Evolutionary conservation across 2,329 filamentous ascomycete genomes (phyloP).

Genomic region (Talaromyces sp.): DNA sequence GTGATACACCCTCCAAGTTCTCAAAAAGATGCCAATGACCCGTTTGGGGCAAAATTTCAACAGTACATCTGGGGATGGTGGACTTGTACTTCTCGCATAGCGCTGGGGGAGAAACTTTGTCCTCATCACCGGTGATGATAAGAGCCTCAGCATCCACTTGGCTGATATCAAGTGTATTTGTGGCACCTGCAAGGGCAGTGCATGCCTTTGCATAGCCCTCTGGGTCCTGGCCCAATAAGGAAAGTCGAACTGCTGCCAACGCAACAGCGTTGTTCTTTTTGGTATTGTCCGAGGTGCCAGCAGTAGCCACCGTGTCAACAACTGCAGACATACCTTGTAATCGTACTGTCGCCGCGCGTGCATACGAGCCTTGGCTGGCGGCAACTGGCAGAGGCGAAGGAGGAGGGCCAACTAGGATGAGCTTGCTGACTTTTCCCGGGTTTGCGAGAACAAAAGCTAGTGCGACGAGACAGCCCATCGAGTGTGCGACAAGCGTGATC

Average conservation of each 20-base stretch:
- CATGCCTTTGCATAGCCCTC: constrained; percentile 55
- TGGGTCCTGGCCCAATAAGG: constrained; percentile 45
- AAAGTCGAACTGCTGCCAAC: constrained; percentile 39
- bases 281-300: constrained; percentile 34
- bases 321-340: constrained; percentile 43
- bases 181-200: constrained; percentile 43
- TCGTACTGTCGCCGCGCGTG: constrained; percentile 40
- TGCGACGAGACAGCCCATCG: constrained; percentile 49
- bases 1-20: constrained; percentile 35
- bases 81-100: constrained; percentile 30
- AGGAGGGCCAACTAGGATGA: constrained; percentile 48
- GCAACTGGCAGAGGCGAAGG: constrained; percentile 41
- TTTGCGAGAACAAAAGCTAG: constrained; percentile 37
- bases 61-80: constrained; percentile 15
- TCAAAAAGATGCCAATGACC: constrained; percentile 53
- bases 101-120: constrained; percentile 38
- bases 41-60: constrained; percentile 34
- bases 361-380: constrained; percentile 23
- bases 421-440: constrained; percentile 37
- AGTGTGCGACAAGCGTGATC: constrained; percentile 48
- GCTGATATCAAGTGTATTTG: constrained; percentile 28
- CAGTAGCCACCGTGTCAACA: constrained; percentile 34
- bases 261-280: constrained; percentile 38
- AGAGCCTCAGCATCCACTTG: constrained; percentile 29
- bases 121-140: constrained; percentile 45